Base-by-base conservation (phyloP, 768 basidiomycete genomes). In the Sarcodon aspratus region DNA sequence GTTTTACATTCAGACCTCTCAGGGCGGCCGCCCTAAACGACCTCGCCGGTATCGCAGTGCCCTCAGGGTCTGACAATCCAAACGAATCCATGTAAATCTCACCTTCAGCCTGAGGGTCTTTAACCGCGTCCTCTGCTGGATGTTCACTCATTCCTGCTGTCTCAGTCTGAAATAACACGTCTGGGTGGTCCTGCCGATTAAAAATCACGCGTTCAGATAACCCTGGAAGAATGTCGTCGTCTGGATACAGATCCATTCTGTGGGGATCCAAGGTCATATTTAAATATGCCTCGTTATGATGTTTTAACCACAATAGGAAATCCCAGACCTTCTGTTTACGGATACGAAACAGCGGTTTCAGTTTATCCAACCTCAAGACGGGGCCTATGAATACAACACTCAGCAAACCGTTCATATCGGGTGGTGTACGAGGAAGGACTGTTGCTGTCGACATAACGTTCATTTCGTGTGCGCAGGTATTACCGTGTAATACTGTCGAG, bases 381-480 rank as follows among this genome's bases (percentile, higher is more conserved):
- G 61, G 51, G 0, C 66, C 62, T 9, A 67, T 52, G 49, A 68
- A 68, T n/a, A n/a, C n/a, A 5, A 68, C 52, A 21, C 47, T 52
- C 1, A 68, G 27, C 18, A 55, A 44, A 12, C 53, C 59, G 44
- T 49, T 58, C 0, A 67, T 43, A 55, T 67, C 56, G 3, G 51
- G 33, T 9, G 60, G 60, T 0, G 60, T 60, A 0, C 57, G 44
- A 13, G 64, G 65, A 1, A 67, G 45, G 0, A 58, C 51, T 31
- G 38, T n/a, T 0, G 60, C 63, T 11, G 64, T 64, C 1, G 63
- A 63, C 2, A 62, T 21, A 3, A 66, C 34, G 51, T 68, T 67
- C 54, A 59, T 59, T 7, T 65, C 55, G 55, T 66, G 62, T 7
- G 65, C 57, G 54, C 65, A 67, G 2, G 60, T 66, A 45, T 67